Evolutionary conservation across 2,329 filamentous ascomycete species (phyloP).

Genomic region (Cladophialophora carrionii): DNA sequence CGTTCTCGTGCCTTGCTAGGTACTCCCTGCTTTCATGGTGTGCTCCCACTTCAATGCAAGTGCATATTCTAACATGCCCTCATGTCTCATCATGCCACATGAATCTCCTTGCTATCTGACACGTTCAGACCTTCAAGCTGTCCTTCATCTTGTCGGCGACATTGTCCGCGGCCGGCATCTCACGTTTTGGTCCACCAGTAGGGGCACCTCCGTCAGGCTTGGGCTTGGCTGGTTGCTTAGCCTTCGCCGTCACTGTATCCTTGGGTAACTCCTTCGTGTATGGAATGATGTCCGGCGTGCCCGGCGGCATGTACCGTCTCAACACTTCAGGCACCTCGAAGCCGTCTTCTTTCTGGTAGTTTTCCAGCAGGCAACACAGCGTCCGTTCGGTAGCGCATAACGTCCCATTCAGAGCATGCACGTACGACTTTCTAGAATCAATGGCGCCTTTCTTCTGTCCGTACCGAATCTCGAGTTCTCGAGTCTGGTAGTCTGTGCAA

Average conservation of each 20-base stretch:
- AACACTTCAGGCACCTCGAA: conserved; percentile 80
- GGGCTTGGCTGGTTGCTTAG: conserved; percentile 46
- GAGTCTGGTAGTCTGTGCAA: conserved; percentile 96
- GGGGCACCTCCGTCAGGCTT: conserved; percentile 37
- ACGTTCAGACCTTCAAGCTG: conserved; percentile 44
- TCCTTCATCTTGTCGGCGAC: conserved; percentile 48
- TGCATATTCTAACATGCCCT: background rate
- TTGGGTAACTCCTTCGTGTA: conserved; percentile 85
- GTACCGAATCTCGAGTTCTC: conserved; percentile 89
- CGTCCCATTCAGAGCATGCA: conserved; percentile 88
- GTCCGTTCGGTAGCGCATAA: conserved; percentile 89
- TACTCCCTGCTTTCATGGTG: background rate
- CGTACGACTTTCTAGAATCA: conserved; percentile 86
- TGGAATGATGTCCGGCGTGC: conserved; percentile 83
- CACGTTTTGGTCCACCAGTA: conserved; percentile 34
- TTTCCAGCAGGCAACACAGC: conserved; percentile 92
- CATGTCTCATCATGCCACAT: background rate
- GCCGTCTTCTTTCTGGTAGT: conserved; percentile 90
- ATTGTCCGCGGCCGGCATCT: conserved; percentile 40
- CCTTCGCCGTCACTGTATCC: conserved; percentile 66
- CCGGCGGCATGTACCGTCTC: conserved; percentile 80
- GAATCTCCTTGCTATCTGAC: background rate
- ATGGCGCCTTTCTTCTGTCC: conserved; percentile 79
- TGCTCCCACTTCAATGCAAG: background rate
- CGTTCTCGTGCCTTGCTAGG: background rate